A percentile compares a stretch with the other conserved stretches of the same genome.
phyloP scores from a whole-genome alignment of 108 stramenopile species.

The Stephanodiscus minutulus region DNA sequence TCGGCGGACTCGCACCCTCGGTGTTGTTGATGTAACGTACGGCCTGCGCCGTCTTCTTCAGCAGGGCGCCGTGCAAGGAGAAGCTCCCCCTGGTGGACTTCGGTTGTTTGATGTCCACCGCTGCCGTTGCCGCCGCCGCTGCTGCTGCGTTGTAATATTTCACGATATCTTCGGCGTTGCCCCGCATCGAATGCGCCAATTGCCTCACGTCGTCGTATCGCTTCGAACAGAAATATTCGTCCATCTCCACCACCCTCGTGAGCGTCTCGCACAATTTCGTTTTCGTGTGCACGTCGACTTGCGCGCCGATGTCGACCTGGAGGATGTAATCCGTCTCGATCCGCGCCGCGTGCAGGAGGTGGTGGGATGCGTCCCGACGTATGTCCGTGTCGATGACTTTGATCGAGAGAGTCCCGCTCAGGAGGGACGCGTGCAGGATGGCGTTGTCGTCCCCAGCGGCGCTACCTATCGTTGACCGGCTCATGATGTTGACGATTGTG shows the following conservation, averaged over 20 bases:
- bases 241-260: neutral
- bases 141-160: constrained; percentile 19
- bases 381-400: constrained; percentile 28
- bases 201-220: constrained; percentile 23
- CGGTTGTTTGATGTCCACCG: neutral
- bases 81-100: neutral
- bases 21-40: neutral
- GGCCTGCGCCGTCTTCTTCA: neutral
- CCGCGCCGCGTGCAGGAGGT: neutral
- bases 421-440: constrained; percentile 21
- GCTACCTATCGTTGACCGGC: no score
- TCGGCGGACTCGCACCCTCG: neutral
- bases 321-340: constrained; percentile 38
- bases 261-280: neutral
- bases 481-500: no score
- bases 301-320: neutral
- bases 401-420: constrained; percentile 20
- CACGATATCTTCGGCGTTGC: constrained; percentile 20
- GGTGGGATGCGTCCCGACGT: constrained; percentile 12
- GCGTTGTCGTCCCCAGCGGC: no score
- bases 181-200: constrained; percentile 18
- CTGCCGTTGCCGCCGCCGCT: no score
- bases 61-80: neutral
- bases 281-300: constrained; percentile 2
- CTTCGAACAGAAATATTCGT: constrained; percentile 26